Evolutionary conservation across 2,329 filamentous ascomycete genomes (phyloP).

Genomic region (Colletotrichum tabaci): DNA sequence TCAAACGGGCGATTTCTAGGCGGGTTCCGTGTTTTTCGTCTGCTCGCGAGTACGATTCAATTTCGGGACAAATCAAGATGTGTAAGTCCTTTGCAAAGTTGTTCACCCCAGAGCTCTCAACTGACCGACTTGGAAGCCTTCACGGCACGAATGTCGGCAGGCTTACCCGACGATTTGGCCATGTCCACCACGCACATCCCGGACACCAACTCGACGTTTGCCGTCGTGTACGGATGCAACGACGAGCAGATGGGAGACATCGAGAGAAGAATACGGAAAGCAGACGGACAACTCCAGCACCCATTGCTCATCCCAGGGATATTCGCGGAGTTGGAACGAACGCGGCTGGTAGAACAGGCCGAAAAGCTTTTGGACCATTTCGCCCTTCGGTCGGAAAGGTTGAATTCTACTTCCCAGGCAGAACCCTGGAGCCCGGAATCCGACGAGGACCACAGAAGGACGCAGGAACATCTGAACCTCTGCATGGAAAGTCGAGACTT

Average conservation of each 20-base stretch:
- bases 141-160: slow-evolving; percentile 13
- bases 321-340: slow-evolving; percentile 19
- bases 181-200: slow-evolving; percentile 26
- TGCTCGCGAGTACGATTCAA: background rate
- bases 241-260: slow-evolving; percentile 15
- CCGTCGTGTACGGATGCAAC: slow-evolving; percentile 17
- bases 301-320: slow-evolving; percentile 13
- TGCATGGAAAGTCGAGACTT: slow-evolving; percentile 6
- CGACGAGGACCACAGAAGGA: background rate
- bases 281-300: background rate
- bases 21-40: slow-evolving; percentile 9
- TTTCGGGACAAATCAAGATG: background rate
- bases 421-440: background rate
- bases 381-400: background rate
- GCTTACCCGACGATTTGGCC: slow-evolving; percentile 1
- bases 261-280: background rate
- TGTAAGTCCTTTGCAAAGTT: background rate
- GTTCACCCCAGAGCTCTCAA: too few species aligned
- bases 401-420: background rate
- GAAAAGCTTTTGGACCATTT: background rate
- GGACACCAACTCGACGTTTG: slow-evolving; percentile 5
- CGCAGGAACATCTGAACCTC: slow-evolving; percentile 4
- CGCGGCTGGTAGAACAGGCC: background rate
- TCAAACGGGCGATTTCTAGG: slow-evolving; percentile 16
- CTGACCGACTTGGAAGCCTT: background rate